Evolutionary conservation across 768 basidiomycete genomes (phyloP), one percentile per base, ranked within the genome.

Genomic region (Sarcodon sp.): DNA sequence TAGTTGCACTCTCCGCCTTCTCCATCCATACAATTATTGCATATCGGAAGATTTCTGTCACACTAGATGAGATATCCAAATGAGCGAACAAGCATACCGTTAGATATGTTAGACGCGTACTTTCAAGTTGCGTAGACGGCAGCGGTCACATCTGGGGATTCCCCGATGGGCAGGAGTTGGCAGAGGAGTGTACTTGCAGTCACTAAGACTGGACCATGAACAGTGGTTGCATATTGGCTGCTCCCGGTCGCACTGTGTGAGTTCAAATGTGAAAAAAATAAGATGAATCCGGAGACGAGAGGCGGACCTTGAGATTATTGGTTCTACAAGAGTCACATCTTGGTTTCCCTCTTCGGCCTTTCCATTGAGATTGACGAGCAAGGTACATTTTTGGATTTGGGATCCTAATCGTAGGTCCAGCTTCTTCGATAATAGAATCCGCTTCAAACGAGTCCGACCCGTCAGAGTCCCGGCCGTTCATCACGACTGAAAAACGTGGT

Each of bases 141-240:
- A 84, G 37, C 76, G 71, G 68, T 84, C 82, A 50, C 82, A 84
- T 48, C 82, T 69, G 32, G 82, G 82, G 51, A 84, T 83, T 18
- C 82, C 82, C 50, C 82, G 72, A 59, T 84, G 82, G 35, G 82
- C 83, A 37, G 82, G 83, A 3, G 81, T 84, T 15, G 82, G 82
- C 39, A 84, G 62, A 47, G 82, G 82, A 8, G 82, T 83, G 62
- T 84, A 84, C 60, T 72, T 75, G 64, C 82, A 84, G 50, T 80
- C 77, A 51, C 73, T 66, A n/a, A 72, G 71, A 48, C 69, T 71
- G 12, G 73, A 71, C 76, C 76, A 82, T 18, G 75, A 73, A 52
- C 82, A 84, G 55, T 84, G 79, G 55, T 83, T 84, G 60, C 82
- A 84, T 9, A 72, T 73, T 18, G 82, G 82, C 38, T 80, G 68